Evolutionary conservation across 257 asterid genomes (phyloP).

Genomic region (Nicotiana benthamiana): DNA sequence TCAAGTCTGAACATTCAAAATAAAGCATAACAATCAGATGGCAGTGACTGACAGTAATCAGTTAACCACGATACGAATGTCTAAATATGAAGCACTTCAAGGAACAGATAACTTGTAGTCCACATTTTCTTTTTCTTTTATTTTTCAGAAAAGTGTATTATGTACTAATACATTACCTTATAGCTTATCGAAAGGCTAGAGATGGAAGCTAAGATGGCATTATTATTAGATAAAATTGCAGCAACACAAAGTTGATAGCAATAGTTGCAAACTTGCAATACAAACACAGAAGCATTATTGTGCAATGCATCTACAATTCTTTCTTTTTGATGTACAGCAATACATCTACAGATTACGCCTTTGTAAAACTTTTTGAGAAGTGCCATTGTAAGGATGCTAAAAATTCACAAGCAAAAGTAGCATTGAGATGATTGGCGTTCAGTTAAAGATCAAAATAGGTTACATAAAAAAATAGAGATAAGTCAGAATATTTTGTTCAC

Average conservation of each 20-base stretch:
- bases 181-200: not conserved
- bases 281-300: not conserved
- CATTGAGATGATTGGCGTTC: not conserved
- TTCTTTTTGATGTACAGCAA: not conserved
- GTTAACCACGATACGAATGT: not conserved
- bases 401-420: not conserved
- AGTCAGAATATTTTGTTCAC: slow-evolving; percentile 22
- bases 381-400: not conserved
- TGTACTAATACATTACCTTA: not conserved
- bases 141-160: not conserved
- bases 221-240: not conserved
- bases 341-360: not conserved
- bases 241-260: not conserved
- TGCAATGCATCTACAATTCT: not conserved
- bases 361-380: not conserved
- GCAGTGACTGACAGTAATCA: not conserved
- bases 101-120: not conserved
- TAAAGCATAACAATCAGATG: not conserved
- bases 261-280: not conserved
- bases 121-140: no score
- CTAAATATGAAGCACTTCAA: not conserved
- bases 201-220: not conserved
- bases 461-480: not conserved
- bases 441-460: not conserved
- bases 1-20: not conserved